Base-by-base conservation (phyloP, 2,329 filamentous ascomycete genomes). In the Ascocoryne sarcoides region DNA sequence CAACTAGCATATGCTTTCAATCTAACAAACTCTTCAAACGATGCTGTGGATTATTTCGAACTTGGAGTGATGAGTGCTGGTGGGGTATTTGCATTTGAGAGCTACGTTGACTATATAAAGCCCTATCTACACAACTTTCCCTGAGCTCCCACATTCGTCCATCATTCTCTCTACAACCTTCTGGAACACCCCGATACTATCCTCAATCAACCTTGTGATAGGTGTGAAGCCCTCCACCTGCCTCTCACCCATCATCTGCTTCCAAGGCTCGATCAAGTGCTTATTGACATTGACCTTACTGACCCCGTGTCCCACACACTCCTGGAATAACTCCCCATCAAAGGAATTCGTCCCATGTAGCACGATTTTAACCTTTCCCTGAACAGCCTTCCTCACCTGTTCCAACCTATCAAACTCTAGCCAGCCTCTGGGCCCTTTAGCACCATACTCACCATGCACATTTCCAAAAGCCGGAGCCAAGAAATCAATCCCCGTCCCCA, bases 381-480 rank as follows among this genome's bases (percentile, higher is more conserved):
- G 57, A 12, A 59, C 56, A 0, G 43, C 47, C 21, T 52, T 40
- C 36, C 41, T 33, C 2, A 53, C 44, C 15, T 44, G 42, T 32
- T 49, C 45, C 28, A 54, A 67, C 51, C 55, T 67, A 64, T 36
- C 60, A 53, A 28, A 67, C 56, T 18, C 66, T 62, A 34, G 56
- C 56, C 38, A 45, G 23, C 21, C 42, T 39, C 36, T 44, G 42
- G 69, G 68, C 37, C 62, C 68, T 37, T 60, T 42, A 4, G 34
- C 41, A 3, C 53, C 51, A 41, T 82, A 82, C 41, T 75, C 70
- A 0, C 78, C 78, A 61, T 83, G 79, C 16, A 82, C 73, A 52
- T 82, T 82, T 1, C 78, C 79, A 62, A 82, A 80, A 0, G 76
- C 76, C 1, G 79, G 79, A 3, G 79, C 79, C 16, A 82, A 61